These are phyloP conservation scores for Pigoraptor vietnamica DNA, from an alignment of 78 protist species.

Conservation along the genomic window DNA sequence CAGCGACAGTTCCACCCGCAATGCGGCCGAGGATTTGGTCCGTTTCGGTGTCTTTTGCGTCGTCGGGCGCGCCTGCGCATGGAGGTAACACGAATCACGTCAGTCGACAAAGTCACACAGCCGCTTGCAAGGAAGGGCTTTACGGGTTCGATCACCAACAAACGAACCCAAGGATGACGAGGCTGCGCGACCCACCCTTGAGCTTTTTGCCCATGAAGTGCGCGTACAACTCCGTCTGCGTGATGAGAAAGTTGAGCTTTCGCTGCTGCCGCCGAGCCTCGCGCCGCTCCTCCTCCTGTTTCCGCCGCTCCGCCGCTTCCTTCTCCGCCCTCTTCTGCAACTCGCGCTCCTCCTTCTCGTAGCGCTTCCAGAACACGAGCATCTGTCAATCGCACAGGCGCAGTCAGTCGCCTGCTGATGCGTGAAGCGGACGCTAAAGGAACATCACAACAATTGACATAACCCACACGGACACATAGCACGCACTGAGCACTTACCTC, in stretches of 20 bases:
- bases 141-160: no score
- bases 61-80: no score
- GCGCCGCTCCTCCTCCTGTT: constrained; percentile 60
- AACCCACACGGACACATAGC: no score
- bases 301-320: constrained; percentile 45
- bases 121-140: no score
- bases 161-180: not conserved
- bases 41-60: no score
- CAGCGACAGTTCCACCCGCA: no score
- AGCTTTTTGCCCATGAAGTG: constrained; percentile 80
- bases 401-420: no score
- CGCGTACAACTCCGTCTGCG: constrained; percentile 86
- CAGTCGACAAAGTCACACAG: no score
- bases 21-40: no score
- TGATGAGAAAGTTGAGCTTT: constrained; percentile 81
- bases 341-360: constrained; percentile 19
- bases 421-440: not conserved
- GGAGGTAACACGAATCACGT: no score
- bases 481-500: no score
- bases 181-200: not conserved
- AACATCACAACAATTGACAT: no score
- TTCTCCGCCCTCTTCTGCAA: constrained; percentile 12
- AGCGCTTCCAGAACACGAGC: not conserved
- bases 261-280: constrained; percentile 83
- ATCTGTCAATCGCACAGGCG: not conserved